These are phyloP conservation scores for Ganoderma multipileum DNA, from an alignment of 1,284 basidiomycete species.

Conservation along the genomic window DNA sequence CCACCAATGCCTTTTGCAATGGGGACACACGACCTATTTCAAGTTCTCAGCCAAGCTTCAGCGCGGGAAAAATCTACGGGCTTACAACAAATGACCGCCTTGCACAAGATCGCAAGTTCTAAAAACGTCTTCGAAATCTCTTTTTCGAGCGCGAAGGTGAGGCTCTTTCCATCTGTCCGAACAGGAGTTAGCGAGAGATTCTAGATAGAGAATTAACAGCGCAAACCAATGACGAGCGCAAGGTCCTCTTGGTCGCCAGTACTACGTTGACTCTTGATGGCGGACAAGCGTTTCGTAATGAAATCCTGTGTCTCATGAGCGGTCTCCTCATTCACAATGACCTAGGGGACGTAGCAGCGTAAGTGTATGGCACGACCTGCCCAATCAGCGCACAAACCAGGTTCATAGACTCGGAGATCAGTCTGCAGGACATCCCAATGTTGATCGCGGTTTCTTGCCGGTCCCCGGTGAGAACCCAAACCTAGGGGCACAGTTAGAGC, in stretches of 20 bases:
- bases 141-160: conserved; percentile 93
- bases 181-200: not conserved
- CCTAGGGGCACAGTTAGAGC: conserved; percentile 46
- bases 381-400: conserved; percentile 56
- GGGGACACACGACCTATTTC: conserved; percentile 92
- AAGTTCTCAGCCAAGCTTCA: not conserved
- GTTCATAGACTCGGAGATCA: conserved; percentile 99
- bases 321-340: conserved; percentile 94
- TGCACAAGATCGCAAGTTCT: conserved; percentile 97
- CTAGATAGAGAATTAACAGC: not conserved
- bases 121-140: conserved; percentile 89
- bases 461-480: conserved; percentile 99
- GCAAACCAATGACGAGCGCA: conserved; percentile 90
- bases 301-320: conserved; percentile 87
- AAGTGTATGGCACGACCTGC: not conserved
- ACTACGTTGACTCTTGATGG: conserved; percentile 92
- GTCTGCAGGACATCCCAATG: conserved; percentile 95
- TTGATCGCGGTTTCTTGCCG: conserved; percentile 99
- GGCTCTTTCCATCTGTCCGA: conserved; percentile 87
- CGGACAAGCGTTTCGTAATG: conserved; percentile 86
- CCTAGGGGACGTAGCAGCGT: conserved; percentile 49
- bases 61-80: conserved; percentile 8
- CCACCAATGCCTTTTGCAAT: conserved; percentile 96
- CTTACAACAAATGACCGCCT: conserved; percentile 96
- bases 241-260: conserved; percentile 94